phyloP scores from a whole-genome alignment of 2,329 filamentous ascomycete species.

The Aspergillus viridinutans region DNA sequence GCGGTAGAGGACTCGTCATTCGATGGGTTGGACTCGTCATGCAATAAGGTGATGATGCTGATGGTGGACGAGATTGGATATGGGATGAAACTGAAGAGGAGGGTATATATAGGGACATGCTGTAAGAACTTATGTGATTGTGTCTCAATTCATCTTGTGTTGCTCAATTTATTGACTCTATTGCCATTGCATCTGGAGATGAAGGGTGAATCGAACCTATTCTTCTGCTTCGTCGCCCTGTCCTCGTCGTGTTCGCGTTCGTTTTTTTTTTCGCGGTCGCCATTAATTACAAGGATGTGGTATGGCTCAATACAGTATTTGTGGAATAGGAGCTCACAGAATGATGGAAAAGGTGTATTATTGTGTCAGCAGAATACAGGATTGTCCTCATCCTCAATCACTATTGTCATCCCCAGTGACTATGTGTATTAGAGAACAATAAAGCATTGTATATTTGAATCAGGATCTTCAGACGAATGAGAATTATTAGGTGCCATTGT shows the following conservation, averaged over 20 bases:
- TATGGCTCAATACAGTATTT: neutral
- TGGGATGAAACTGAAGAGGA: neutral
- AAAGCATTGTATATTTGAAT: neutral
- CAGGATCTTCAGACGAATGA: neutral
- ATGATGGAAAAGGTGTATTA: neutral
- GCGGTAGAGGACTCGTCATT: neutral
- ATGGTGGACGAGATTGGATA: neutral
- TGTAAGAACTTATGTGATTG: neutral
- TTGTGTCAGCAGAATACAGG: neutral
- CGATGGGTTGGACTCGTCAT: neutral
- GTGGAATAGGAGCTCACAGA: neutral
- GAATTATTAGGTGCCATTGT: neutral
- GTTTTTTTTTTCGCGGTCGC: neutral
- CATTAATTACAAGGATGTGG: neutral
- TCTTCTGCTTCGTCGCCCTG: neutral
- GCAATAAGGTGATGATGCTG: constrained; percentile 1
- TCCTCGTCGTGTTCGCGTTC: neutral
- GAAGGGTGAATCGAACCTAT: neutral
- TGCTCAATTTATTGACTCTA: neutral
- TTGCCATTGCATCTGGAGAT: neutral
- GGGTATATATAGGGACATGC: neutral
- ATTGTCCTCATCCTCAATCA: neutral
- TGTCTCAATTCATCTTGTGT: neutral
- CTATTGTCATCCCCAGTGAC: neutral
- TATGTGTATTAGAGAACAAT: neutral